Base-by-base conservation (phyloP, 2,329 filamentous ascomycete genomes). In the Mycosphaerelloides madeirae region DNA sequence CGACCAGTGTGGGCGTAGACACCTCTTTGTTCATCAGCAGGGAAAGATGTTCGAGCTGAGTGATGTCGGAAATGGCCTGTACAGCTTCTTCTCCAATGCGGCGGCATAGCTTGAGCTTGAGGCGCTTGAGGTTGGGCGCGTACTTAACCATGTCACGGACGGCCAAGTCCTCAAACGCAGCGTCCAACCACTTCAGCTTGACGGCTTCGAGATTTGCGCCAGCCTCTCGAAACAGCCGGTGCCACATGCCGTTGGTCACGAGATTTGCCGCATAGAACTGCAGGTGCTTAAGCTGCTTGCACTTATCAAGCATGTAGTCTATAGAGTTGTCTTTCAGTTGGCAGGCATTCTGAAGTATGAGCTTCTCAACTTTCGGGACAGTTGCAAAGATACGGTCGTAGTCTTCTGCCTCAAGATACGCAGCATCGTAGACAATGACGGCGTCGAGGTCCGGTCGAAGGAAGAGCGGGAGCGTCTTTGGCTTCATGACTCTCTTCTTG, bases 291-390 rank as follows among this genome's bases (percentile, higher is more conserved):
- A 96, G 72, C 7, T 77, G 67, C 38, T 80, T 77, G 38, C 85
- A 77, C 37, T 87, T 85, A 43, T 81, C 81, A 15, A 87, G 72
- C 59, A 96, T 78, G 63, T 91, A 95, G 41, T 87, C 79, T 65
- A 96, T 77, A 32, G 89, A 85, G 31, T 75, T 74, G 58, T 96
- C 85, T 66, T 95, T 95, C 73, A 96, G 84, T 61, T 95, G 90
- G 38, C 93, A 86, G n/a, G 84, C 87, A 58, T 90, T 91, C 38
- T 85, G 81, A 9, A 95, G 70, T 53, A 88, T 85, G 44, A 96
- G 74, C 33, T 76, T 77, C 56, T 80, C 80, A 42, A 95, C 70
- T 5, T 74, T 74, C 0, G 86, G 81, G 45, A 85, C 82, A 2
- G 81, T 76, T 40, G 88, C 84, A 50, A 96, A 89, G 32, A 95